phyloP scores from a whole-genome alignment of 225 moss, liverwort and hornwort species.

The Anthoceros angustus region DNA sequence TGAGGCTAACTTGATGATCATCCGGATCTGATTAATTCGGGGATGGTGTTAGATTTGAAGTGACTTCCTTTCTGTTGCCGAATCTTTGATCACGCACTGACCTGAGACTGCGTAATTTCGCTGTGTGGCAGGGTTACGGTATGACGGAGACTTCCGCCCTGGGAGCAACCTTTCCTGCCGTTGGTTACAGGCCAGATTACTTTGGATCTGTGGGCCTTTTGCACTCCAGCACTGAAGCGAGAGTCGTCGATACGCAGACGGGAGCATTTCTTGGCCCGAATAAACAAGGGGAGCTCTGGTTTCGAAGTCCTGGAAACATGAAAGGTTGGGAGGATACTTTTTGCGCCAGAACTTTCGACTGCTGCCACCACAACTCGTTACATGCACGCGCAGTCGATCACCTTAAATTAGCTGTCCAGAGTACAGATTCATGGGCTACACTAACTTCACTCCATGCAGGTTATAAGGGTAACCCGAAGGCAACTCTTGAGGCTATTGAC shows the following conservation, averaged over 20 bases:
- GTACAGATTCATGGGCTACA: constrained; percentile 72
- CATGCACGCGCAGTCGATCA: background rate
- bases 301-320: constrained; percentile 56
- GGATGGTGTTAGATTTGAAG: too few relatives aligned
- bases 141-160: constrained; percentile 47
- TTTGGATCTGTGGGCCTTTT: constrained; percentile 46
- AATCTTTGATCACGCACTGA: too few relatives aligned
- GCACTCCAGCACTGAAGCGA: constrained; percentile 31
- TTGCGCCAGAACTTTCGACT: background rate
- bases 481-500: constrained; percentile 52
- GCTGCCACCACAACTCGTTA: background rate
- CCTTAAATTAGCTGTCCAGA: constrained; percentile 8
- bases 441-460: constrained; percentile 58
- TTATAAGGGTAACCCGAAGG: constrained; percentile 53
- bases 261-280: constrained; percentile 28
- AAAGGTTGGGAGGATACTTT: constrained; percentile 31
- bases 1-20: background rate
- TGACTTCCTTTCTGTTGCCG: background rate
- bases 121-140: constrained; percentile 47
- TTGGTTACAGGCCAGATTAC: constrained; percentile 19
- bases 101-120: background rate
- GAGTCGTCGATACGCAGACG: constrained; percentile 40
- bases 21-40: background rate
- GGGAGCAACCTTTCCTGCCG: constrained; percentile 11
- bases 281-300: constrained; percentile 57